Conservation (phyloP, 83 land plant species). For the Diphasiastrum complanatum region DNA sequence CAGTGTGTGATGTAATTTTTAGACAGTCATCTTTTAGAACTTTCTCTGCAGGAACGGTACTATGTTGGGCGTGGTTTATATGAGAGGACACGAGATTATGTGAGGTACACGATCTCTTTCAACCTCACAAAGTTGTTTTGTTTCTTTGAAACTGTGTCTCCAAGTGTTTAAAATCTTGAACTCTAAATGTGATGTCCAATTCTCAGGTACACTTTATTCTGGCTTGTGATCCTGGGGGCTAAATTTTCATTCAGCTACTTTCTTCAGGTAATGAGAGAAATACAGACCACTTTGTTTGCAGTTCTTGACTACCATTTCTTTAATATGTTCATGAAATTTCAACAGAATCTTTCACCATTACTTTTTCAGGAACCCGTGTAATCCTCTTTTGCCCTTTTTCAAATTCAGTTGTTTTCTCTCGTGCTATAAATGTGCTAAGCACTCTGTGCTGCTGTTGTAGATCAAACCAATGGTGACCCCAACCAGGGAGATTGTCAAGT, state of each 20-base stretch:
- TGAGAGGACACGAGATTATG: slow-evolving; percentile 54
- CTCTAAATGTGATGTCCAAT: neutral
- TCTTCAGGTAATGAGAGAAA: slow-evolving; percentile 61
- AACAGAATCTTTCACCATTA: neutral
- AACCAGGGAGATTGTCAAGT: slow-evolving; percentile 36
- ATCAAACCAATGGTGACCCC: slow-evolving; percentile 62
- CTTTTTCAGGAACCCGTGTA: neutral
- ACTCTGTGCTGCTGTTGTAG: slow-evolving; percentile 28
- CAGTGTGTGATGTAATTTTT: neutral
- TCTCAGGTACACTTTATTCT: slow-evolving; percentile 58
- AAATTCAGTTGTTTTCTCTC: neutral
- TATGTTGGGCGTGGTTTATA: slow-evolving; percentile 87
- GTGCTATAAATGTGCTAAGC: neutral
- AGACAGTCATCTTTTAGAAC: neutral
- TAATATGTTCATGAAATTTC: neutral
- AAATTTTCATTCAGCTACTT: slow-evolving; percentile 74
- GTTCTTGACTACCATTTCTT: neutral
- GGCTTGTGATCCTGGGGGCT: slow-evolving; percentile 51
- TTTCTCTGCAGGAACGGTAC: slow-evolving; percentile 46
- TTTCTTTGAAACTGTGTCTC: neutral
- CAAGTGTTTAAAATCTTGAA: neutral
- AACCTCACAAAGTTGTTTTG: neutral
- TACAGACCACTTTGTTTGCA: slow-evolving; percentile 4
- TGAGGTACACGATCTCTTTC: slow-evolving; percentile 37
- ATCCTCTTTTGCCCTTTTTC: neutral